Base-by-base conservation (phyloP, 2,329 filamentous ascomycete species). In the Fusarium transvaalense region DNA sequence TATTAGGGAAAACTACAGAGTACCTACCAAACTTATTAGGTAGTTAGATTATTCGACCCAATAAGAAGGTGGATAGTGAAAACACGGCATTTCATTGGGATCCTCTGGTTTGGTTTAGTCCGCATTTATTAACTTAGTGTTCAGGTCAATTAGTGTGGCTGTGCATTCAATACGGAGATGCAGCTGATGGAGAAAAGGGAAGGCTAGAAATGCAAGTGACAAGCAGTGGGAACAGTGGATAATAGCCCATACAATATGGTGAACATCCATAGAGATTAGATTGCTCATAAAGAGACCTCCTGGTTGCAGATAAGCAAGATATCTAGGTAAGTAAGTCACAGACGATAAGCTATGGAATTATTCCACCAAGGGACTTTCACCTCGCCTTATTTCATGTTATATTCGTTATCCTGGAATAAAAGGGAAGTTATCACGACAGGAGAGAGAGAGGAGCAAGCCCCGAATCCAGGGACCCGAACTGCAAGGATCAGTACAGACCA, bases 111-210 rank as follows among this genome's bases (percentile, higher is more conserved):
- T 41, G 42, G 38, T 21, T 42, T 62, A 55, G 57, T 62, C 6
- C 9, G 47, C 57, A 32, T 59, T 43, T n/a, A n/a, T n/a, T n/a
- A n/a, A n/a, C 38, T 47, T 43, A 41, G 38, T 39, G 31, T 71
- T 70, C 67, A 70, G 67, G 67, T 61, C 67, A 47, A 47, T 23
- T n/a, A 61, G 43, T 46, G 67, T 71, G 67, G 67, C 67, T 68
- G 67, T 68, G 67, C 59, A 69, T 29, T 38, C 47, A 50, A 50
- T 38, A 54, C 59, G 46, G 56, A 66, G 29, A 38, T 66, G 56
- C 61, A 66, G 32, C 56, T 48, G 52, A 45, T 45, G 56, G 66
- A 69, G 62, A 51, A 63, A 52, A 51, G 55, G 53, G 60, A 59
- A 59, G 52, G 39, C 53, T 48, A 53, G 15, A 21, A 59, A 64